Evolutionary conservation across 2,329 filamentous ascomycete genomes (phyloP), one percentile per base, ranked within the genome.

Genomic region (Canariomyces notabilis): DNA sequence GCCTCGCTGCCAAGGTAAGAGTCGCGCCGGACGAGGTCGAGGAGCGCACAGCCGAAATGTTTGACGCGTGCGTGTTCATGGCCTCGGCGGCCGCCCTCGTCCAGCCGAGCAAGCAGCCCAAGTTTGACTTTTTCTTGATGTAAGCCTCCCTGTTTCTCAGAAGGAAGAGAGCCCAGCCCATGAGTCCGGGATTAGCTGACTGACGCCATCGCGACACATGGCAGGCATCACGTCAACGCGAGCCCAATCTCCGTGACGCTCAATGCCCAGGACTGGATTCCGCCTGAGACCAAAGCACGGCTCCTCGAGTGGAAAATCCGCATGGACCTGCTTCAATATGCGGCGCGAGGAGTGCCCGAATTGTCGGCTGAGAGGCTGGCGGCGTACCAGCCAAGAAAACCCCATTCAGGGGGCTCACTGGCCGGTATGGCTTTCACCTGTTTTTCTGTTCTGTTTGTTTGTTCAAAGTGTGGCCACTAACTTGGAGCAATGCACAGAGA

Each of bases 281-380:
- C 79, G 0, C 60, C 67, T 0, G 69, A 72, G 6, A 70, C 71
- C 38, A 91, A 90, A 61, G 70, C 74, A 11, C 80, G 87, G 5
- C 67, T 95, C 0, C 71, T 95, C 6, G 85, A 93, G 64, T 90
- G 82, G 79, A 95, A 94, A 65, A 85, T 83, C 40, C 79, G 89
- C 34, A 67, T 82, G 55, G 87, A 93, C 61, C 68, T 95, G 5
- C 60, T 82, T 5, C 73, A 89, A 66, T 95, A 94, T 62, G 77
- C 83, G 0, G 85, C 83, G 1, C 75, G 85, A 8, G 76, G 76
- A 3, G 76, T 74, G 1, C 83, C 88, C 1, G 64, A 74, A 0
- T 73, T 90, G 1, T 66, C 75, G 0, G 47, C 79, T 0, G 72
- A 81, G 3, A 74, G 81, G 38, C 76, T 95, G 43, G 65, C 63